Evolutionary conservation across 768 basidiomycete species (phyloP), one percentile per base, ranked within the genome.

Genomic region (Suillus subluteus): DNA sequence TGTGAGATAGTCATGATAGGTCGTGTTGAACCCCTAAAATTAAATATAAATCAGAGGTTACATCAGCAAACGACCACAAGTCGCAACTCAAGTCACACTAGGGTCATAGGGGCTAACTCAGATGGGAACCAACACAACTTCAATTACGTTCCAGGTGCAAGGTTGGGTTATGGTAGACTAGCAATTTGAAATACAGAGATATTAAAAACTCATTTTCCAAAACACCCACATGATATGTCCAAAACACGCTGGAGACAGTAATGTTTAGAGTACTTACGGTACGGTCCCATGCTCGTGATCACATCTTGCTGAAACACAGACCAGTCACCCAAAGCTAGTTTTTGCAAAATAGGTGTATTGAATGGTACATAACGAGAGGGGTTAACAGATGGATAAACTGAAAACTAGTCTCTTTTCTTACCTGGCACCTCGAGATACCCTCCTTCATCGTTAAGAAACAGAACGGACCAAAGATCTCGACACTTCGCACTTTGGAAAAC

Each of bases 381-480:
- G 26, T 58, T 9, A 40, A 38, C 15, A 16, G 1, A 40, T 23
- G 7, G 6, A n/a, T n/a, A 13, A 21, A 37, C 35, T 1, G 3
- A 21, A 4, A 37, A 13, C 13, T 6, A 37, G 56, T n/a, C 35
- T n/a, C 56, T 35, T 37, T 37, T 12, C 56, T 37, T n/a, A 56
- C 56, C 6, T 38, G 58, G 58, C 3, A 58, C 13, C 7, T 58
- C 58, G 7, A 37, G n/a, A 40, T 58, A 58, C 8, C 56, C 35
- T 38, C 56, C 56, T 37, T 37, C 56, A n/a, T 58, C 56, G n/a
- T 58, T n/a, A 12, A 38, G n/a, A 37, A 58, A 35, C 56, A 58
- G 13, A 15, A 35, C 13, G 6, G 56, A 58, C 35, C 37, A 23
- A 12, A 3, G 13, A 15, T 23, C 21, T 58, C 37, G n/a, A 37